Base-by-base conservation (phyloP, 306 rosid genomes). In the Crotalaria pallida region DNA sequence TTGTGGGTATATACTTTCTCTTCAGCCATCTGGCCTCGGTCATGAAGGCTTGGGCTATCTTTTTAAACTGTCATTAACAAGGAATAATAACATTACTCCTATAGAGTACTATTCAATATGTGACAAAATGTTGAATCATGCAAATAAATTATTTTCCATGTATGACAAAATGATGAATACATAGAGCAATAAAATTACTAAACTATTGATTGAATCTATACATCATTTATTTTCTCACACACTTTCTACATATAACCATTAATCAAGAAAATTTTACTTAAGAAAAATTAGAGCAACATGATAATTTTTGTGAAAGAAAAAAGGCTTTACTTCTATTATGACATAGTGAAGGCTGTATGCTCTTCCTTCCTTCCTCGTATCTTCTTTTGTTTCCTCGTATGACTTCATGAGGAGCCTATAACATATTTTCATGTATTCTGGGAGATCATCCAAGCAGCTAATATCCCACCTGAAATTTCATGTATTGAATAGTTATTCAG, bases 1-100 rank as follows among this genome's bases (percentile, higher is more conserved):
- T 15, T 7, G 71, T 79, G 40, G 87, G 88, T 2, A 26, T 44
- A 36, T 66, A 34, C 10, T 71, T 64, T 3, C 45, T 43, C 31
- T 84, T 33, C 27, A 70, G 44, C 91, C 91, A 84, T 71, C 60
- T 65, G 2, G 88, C 88, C 18, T 79, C 87, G 3, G 67, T 47
- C 41, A 80, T 53, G 61, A 67, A 80, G 0, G 84, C 76, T 59
- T 80, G 26, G 1, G 23, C 80, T 0, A 15, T 2, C 2, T 18
- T 64, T 52, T 72, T 75, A 18, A 82, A 41, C 80, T 79, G 44
- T n/a, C 36, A 18, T 17, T 11, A 34, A 1, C 27, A 80, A 19
- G 31, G 3, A 55, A 5, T 29, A 27, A n/a, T n/a, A n/a, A n/a
- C n/a, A n/a, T n/a, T n/a, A n/a, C n/a, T n/a, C n/a, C 31, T 2